Conservation (phyloP, 352 stramenopile species). For the Elongisporangium undulatum region DNA sequence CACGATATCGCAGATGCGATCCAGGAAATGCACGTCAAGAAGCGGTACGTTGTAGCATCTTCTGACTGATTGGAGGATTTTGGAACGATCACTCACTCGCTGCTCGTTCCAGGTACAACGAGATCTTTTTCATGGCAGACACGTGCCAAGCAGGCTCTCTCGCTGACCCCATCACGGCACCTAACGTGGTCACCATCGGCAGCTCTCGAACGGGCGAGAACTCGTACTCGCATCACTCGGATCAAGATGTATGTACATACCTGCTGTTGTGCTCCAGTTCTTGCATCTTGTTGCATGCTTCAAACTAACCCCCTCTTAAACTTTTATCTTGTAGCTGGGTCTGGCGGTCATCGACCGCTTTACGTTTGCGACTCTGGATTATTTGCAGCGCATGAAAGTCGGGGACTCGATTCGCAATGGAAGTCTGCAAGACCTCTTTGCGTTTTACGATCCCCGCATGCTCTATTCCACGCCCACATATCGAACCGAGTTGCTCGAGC, state of each 20-base stretch:
- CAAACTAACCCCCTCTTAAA: background rate
- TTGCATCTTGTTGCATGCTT: background rate
- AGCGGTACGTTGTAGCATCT: conserved; percentile 35
- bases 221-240: conserved; percentile 93
- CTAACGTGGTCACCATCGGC: conserved; percentile 92
- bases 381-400: conserved; percentile 82
- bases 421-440: conserved; percentile 68
- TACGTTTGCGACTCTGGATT: conserved; percentile 87
- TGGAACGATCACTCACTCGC: background rate
- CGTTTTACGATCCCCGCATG: conserved; percentile 81
- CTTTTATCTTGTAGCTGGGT: conserved; percentile 41
- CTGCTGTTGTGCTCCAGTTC: no score
- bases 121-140: conserved; percentile 97
- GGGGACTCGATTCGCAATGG: conserved; percentile 61
- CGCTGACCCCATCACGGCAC: conserved; percentile 75
- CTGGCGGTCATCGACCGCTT: conserved; percentile 88
- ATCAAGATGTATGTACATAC: conserved; percentile 46
- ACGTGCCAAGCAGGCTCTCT: conserved; percentile 96
- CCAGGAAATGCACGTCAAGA: conserved; percentile 93
- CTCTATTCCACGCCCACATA: conserved; percentile 79
- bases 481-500: conserved; percentile 66
- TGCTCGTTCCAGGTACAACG: conserved; percentile 71
- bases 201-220: conserved; percentile 91
- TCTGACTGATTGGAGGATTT: background rate
- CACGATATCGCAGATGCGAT: conserved; percentile 92